Base-by-base conservation (phyloP, 805 yeast genomes). In the Wickerhamomyces silvicola region DNA sequence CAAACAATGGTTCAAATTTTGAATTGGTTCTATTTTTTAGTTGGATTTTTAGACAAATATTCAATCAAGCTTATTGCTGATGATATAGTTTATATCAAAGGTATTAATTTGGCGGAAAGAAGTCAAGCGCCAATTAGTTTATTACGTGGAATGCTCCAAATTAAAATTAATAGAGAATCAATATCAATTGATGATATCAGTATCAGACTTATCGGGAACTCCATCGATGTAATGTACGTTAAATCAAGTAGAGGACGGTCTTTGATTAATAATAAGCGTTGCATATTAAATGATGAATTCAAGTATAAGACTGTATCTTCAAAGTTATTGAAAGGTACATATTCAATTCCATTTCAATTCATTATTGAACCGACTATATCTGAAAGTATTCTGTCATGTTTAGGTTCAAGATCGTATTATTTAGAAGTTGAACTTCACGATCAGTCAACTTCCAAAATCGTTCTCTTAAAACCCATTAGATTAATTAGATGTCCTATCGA, bases 261-360 rank as follows among this genome's bases (percentile, higher is more conserved):
- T 18, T 22, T 38, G 19, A 15, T 21, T 7, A 14, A 26, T n/a
- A 33, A 23, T 7, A 24, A 17, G 14, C 30, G 23, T 19, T 13
- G 30, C n/a, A 24, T 25, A 8, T 18, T 49, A 11, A 20, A 44
- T 18, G 52, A 49, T 13, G 31, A 28, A 2, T 38, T 31, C 33
- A 18, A 28, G 8, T 43, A 42, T 24, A 14, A 38, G 6, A 26
- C 36, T 4, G 28, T 23, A 0, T 17, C 31, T 3, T 10, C 12
- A 2, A 19, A 21, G 18, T 28, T 41, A 11, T 22, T 39, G 13
- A 43, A 22, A 24, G 54, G 54, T 3, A 31, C 31, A 3, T 42
- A 49, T 28, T 32, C 26, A 1, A 35, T 47, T 18, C 54, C 54
- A 1, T 49, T 49, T 35, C 47, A 42, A 24, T 49, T 49, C 24